phyloP scores from a whole-genome alignment of 1,139 yeast genomes.

The Meyerozyma sp. region DNA sequence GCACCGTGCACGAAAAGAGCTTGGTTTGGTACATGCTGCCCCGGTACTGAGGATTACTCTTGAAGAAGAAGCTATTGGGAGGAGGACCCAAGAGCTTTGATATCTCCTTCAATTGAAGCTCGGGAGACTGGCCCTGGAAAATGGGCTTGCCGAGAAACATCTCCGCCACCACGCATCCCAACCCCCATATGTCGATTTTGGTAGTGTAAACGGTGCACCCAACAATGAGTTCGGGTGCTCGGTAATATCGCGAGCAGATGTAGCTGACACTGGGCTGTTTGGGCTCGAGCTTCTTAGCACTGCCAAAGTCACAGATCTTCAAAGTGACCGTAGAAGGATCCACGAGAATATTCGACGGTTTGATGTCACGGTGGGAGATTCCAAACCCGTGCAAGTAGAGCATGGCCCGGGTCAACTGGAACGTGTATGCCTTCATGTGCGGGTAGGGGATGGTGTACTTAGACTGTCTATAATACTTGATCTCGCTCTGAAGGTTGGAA shows the following conservation, averaged over 20 bases:
- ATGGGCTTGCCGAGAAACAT: constrained; percentile 79
- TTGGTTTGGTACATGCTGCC: constrained; percentile 72
- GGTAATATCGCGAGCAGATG: constrained; percentile 73
- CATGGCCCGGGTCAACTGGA: constrained; percentile 79
- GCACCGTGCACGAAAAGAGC: constrained; percentile 56
- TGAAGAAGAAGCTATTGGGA: constrained; percentile 65
- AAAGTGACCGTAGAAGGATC: constrained; percentile 62
- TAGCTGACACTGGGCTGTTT: constrained; percentile 73
- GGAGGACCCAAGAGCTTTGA: constrained; percentile 75
- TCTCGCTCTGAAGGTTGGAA: constrained; percentile 70
- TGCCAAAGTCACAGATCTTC: constrained; percentile 79
- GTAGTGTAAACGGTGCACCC: constrained; percentile 75
- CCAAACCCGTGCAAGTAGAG: constrained; percentile 74
- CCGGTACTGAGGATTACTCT: constrained; percentile 66
- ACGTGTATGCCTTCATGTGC: constrained; percentile 73
- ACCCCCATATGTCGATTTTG: constrained; percentile 80
- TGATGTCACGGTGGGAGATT: constrained; percentile 76
- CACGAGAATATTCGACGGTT: constrained; percentile 72
- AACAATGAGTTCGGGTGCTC: constrained; percentile 79
- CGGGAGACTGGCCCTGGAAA: constrained; percentile 75
- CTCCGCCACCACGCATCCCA: constrained; percentile 82
- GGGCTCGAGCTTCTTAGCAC: constrained; percentile 71
- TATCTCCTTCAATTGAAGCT: constrained; percentile 70
- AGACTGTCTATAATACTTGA: constrained; percentile 60
- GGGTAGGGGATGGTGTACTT: constrained; percentile 64